phyloP scores from a whole-genome alignment of 1,284 basidiomycete species.

The Volvariella surrecta region DNA sequence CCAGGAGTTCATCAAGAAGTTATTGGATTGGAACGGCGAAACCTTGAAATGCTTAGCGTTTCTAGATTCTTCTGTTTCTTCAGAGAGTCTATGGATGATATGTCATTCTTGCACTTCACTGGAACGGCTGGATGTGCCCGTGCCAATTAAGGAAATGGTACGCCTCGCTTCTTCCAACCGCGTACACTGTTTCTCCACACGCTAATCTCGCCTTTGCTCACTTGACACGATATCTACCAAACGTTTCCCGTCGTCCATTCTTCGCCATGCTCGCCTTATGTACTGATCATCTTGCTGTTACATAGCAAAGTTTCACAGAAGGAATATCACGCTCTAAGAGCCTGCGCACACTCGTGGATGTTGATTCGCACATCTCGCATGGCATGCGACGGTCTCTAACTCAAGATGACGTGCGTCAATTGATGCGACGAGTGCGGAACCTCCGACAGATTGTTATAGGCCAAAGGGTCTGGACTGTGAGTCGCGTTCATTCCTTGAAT shows the following conservation, averaged over 20 bases:
- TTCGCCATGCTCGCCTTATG: neutral
- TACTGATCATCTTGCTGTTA: neutral
- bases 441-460: slow-evolving; percentile 43
- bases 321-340: slow-evolving; percentile 29
- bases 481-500: slow-evolving; percentile 12
- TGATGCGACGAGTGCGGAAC: slow-evolving; percentile 33
- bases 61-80: slow-evolving; percentile 34
- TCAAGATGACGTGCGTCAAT: slow-evolving; percentile 28
- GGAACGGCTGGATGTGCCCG: slow-evolving; percentile 39
- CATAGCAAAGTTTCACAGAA: slow-evolving; percentile 22
- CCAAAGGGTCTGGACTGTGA: slow-evolving; percentile 51
- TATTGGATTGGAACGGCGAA: slow-evolving; percentile 33
- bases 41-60: slow-evolving; percentile 39
- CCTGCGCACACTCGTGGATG: slow-evolving; percentile 40
- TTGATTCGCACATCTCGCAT: slow-evolving; percentile 36
- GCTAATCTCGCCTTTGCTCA: too few species aligned
- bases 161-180: slow-evolving; percentile 13
- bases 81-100: slow-evolving; percentile 30
- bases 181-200: too few species aligned
- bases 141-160: slow-evolving; percentile 46
- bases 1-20: slow-evolving; percentile 29
- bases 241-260: neutral
- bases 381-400: slow-evolving; percentile 31
- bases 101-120: slow-evolving; percentile 35
- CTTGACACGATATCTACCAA: too few species aligned